Conservation (phyloP, 169 alveolate genomes). For the Plasmodium billcollinsi region DNA sequence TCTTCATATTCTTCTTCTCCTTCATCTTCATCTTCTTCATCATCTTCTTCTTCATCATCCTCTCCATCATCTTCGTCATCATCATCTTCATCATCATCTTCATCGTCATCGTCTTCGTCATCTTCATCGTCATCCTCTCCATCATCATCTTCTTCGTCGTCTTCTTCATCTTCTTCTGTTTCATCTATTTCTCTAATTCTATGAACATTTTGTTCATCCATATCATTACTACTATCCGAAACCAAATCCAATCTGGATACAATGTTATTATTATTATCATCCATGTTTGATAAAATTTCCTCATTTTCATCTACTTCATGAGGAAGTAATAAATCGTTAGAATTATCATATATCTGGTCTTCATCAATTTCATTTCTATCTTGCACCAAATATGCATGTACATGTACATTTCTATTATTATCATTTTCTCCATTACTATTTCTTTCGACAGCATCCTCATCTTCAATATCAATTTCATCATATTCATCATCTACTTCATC, state of each 20-base stretch:
- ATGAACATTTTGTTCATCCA: constrained; percentile 40
- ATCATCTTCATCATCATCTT: constrained; percentile 51
- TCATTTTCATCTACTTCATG: constrained; percentile 87
- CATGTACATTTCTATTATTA: constrained; percentile 77
- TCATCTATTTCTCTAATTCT: constrained; percentile 64
- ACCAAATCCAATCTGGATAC: constrained; percentile 48
- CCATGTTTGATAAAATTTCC: constrained; percentile 41
- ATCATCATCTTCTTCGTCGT: constrained; percentile 62
- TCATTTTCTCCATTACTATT: constrained; percentile 67
- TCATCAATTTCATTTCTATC: constrained; percentile 80
- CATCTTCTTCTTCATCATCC: constrained; percentile 39
- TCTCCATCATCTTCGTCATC: constrained; percentile 59
- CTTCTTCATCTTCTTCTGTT: constrained; percentile 49
- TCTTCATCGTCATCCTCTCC: constrained; percentile 64
- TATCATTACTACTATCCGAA: constrained; percentile 57
- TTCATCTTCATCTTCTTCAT: constrained; percentile 13
- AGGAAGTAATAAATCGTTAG: constrained; percentile 79
- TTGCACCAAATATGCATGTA: constrained; percentile 79
- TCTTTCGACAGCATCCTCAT: constrained; percentile 14
- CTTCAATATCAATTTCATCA: constrained; percentile 45
- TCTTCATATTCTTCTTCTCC: constrained; percentile 3
- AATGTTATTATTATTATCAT: constrained; percentile 44
- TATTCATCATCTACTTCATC: constrained; percentile 78
- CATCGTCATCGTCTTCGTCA: constrained; percentile 47
- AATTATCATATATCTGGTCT: constrained; percentile 78